Base-by-base conservation (phyloP, 768 basidiomycete genomes). In the Auricularia heimuer region DNA sequence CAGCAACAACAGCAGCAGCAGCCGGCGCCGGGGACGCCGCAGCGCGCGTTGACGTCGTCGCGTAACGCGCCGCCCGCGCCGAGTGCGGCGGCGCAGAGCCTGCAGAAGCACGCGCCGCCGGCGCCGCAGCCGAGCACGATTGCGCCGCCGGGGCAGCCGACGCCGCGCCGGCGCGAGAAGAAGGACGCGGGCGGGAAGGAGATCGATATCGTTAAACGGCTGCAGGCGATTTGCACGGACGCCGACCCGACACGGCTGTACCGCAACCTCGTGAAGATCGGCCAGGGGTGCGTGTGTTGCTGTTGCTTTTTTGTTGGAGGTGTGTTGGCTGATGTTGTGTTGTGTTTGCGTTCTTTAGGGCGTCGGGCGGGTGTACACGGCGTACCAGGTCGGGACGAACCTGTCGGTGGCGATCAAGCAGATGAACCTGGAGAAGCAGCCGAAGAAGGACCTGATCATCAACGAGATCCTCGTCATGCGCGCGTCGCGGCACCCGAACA, bases 381-480 rank as follows among this genome's bases (percentile, higher is more conserved):
- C 96, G 16, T 97, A 97, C 73, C 95, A 98, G 79, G 90, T 96
- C 67, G 94, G 95, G 51, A 94, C 92, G 36, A 96, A 97, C 75
- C 71, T 92, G 37, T 90, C 86, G 11, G 97, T 98, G 39, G 97
- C 97, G 51, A 99, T 99, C 84, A 99, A 99, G 77, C 96, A 98
- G 77, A 99, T 98, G 97, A 97, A 99, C 80, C 83, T 99, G 36
- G 95, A 98, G 77, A 97, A 98, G 79, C 97, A 98, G 72, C 97
- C 97, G 51, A 98, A 98, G 83, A 98, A 98, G 77, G 96, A 98
- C 73, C 82, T 99, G 62, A 98, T 99, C 79, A 98, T 99, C 80
- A 98, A 99, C 77, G 97, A 99, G 77, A 98, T 98, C 69, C 85
- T 99, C 68, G 97, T 98, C 73, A 98, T 99, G 97, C 91, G 95